Percentiles rank a stretch among this genome's conserved stretches.
Conservation (phyloP, 768 basidiomycete genomes). For the Chalciporus chontae region DNA sequence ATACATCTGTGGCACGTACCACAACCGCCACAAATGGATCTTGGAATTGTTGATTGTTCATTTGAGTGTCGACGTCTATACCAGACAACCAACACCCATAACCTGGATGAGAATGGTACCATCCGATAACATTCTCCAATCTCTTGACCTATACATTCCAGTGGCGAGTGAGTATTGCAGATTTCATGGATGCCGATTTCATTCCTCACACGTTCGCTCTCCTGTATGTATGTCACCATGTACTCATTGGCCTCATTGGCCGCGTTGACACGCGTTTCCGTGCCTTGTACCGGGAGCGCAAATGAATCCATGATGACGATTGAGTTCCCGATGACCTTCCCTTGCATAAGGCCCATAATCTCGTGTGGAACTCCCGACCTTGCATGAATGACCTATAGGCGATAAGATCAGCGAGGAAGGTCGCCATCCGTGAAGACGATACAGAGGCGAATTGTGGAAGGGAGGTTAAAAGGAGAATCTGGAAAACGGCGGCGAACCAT, state of each 20-base stretch:
- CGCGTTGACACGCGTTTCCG: slow-evolving; percentile 97
- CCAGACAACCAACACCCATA: slow-evolving; percentile 99
- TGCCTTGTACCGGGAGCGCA: slow-evolving; percentile 95
- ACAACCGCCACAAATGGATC: slow-evolving; percentile 98
- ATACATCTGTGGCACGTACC: slow-evolving; percentile 45
- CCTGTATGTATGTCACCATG: slow-evolving; percentile 91
- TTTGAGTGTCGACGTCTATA: slow-evolving; percentile 96
- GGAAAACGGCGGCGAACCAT: slow-evolving; percentile 52
- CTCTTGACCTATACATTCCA: slow-evolving; percentile 60
- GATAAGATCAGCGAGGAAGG: neutral
- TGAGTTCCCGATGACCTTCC: slow-evolving; percentile 79
- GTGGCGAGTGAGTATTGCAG: too few species aligned
- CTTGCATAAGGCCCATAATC: slow-evolving; percentile 99
- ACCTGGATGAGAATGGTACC: slow-evolving; percentile 98
- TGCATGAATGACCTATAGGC: slow-evolving; percentile 87
- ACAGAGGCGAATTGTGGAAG: slow-evolving; percentile 6
- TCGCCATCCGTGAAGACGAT: neutral
- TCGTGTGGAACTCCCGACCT: slow-evolving; percentile 96
- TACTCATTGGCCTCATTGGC: slow-evolving; percentile 95
- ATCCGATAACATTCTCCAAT: slow-evolving; percentile 87
- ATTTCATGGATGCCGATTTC: neutral
- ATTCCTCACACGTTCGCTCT: slow-evolving; percentile 66
- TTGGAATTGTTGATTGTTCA: slow-evolving; percentile 90
- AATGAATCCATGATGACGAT: slow-evolving; percentile 94
- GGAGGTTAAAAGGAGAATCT: neutral